phyloP scores from a whole-genome alignment of 176 grass and related monocot genomes.

The Oryza brachyantha region DNA sequence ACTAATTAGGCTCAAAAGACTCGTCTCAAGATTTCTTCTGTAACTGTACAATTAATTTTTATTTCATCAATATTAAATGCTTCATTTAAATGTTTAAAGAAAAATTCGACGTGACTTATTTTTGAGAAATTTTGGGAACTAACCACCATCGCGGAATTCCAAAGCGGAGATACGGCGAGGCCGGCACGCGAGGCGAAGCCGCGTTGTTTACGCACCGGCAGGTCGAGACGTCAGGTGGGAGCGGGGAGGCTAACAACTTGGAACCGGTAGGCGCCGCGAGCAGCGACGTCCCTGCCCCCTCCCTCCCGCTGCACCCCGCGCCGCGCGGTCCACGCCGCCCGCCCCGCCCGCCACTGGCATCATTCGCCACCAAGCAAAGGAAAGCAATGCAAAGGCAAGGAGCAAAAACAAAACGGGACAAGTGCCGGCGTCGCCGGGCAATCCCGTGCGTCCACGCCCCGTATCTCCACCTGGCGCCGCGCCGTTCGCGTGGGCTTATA shows the following conservation, averaged over 20 bases:
- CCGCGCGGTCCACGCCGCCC: conserved; percentile 26
- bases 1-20: too few relatives aligned
- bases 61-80: too few relatives aligned
- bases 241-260: conserved; percentile 31
- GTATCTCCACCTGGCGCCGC: conserved; percentile 44
- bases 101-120: too few relatives aligned
- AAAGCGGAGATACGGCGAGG: background rate
- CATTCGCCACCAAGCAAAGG: background rate
- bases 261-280: conserved; percentile 15
- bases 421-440: conserved; percentile 38
- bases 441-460: background rate
- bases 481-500: background rate
- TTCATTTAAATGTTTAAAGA: too few relatives aligned
- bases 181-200: conserved; percentile 12
- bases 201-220: conserved; percentile 26
- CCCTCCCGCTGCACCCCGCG: conserved; percentile 11
- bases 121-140: too few relatives aligned
- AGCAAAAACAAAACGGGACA: background rate
- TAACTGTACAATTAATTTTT: too few relatives aligned
- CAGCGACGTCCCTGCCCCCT: conserved; percentile 20
- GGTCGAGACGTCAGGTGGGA: conserved; percentile 24
- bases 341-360: conserved; percentile 14
- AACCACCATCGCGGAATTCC: background rate
- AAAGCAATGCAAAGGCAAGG: background rate
- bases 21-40: too few relatives aligned